phyloP scores from a whole-genome alignment of 106 monocot genomes.

The Vanilla planifolia region DNA sequence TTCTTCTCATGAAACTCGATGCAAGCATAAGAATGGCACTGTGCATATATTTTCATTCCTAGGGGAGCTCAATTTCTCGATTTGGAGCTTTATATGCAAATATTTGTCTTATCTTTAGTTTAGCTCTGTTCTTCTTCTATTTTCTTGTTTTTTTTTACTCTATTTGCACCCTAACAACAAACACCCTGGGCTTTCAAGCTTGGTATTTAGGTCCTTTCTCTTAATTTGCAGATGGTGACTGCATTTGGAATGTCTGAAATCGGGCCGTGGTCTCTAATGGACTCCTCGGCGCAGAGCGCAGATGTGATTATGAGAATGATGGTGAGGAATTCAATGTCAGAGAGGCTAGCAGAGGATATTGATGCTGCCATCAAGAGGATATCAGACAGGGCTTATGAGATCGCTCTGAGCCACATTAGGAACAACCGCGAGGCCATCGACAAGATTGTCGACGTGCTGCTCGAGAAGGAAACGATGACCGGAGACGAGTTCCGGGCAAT shows the following conservation, averaged over 20 bases:
- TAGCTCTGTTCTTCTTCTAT: no score
- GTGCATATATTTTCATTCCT: no score
- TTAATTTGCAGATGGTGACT: conserved; percentile 67
- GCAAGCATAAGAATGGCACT: no score
- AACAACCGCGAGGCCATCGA: conserved; percentile 96
- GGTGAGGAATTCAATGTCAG: conserved; percentile 97
- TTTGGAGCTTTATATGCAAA: no score
- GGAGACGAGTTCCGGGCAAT: conserved; percentile 93
- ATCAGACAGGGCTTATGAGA: conserved; percentile 80
- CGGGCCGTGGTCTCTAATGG: conserved; percentile 95
- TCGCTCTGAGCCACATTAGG: conserved; percentile 73
- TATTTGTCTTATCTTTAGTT: no score
- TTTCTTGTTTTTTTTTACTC: no score
- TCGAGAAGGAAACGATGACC: conserved; percentile 84
- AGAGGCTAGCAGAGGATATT: conserved; percentile 92
- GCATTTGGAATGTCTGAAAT: conserved; percentile 97
- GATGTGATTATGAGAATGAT: conserved; percentile 99
- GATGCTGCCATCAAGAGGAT: conserved; percentile 74
- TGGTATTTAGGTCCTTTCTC: not conserved
- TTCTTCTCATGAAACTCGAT: no score
- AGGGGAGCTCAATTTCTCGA: no score
- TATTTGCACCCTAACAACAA: no score
- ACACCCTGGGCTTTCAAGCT: no score
- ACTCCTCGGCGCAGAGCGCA: conserved; percentile 50
- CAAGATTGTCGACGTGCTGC: conserved; percentile 84